These are phyloP conservation scores for Arachis stenosperma DNA, from an alignment of 306 rosid genomes.

Conservation along the genomic window DNA sequence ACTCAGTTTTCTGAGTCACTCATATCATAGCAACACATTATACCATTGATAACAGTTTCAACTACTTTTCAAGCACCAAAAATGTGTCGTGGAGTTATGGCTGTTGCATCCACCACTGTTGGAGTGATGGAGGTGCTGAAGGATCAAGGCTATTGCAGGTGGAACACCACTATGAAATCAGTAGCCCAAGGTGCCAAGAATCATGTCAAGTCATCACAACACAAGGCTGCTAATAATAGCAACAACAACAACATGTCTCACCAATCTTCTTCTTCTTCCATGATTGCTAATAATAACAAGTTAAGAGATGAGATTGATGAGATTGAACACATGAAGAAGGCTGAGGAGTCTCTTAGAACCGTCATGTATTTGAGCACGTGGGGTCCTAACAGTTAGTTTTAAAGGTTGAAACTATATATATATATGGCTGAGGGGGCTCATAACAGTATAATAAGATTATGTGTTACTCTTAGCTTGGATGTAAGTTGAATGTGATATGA, in stretches of 20 bases:
- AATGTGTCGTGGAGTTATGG: conserved; percentile 48
- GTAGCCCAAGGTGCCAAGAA: conserved; percentile 48
- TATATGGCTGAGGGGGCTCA: too few species aligned
- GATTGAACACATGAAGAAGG: conserved; percentile 44
- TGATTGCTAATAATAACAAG: conserved; percentile 25
- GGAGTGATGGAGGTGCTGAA: conserved; percentile 54
- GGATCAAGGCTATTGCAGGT: conserved; percentile 66
- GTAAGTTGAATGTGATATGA: too few species aligned
- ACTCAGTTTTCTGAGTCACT: too few species aligned
- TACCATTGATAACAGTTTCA: neutral
- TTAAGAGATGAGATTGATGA: conserved; percentile 33
- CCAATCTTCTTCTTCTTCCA: conserved; percentile 43
- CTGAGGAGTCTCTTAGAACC: conserved; percentile 71
- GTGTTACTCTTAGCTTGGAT: too few species aligned
- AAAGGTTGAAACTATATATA: too few species aligned
- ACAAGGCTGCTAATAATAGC: conserved; percentile 26
- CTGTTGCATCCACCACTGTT: conserved; percentile 48
- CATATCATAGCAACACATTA: neutral
- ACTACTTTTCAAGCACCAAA: neutral
- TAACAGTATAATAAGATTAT: too few species aligned
- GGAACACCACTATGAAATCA: conserved; percentile 46
- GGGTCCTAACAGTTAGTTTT: conserved; percentile 61
- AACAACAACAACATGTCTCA: neutral
- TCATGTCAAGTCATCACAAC: conserved; percentile 33
- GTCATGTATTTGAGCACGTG: conserved; percentile 83